phyloP scores from a whole-genome alignment of 164 flowering plant species.

The Magnolia kwangsiensis region DNA sequence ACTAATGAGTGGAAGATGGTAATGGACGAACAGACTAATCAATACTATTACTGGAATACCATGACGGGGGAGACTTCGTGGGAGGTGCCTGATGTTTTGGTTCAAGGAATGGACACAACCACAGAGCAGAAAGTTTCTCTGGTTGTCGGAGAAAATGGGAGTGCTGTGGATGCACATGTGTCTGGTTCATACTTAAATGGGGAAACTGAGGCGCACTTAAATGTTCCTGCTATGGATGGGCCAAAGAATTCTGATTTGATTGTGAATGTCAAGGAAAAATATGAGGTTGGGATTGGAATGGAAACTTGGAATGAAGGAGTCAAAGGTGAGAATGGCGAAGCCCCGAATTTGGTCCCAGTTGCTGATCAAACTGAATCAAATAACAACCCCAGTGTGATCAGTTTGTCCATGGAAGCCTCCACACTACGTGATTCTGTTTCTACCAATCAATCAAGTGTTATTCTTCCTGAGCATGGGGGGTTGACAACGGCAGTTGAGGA shows the following conservation, averaged over 20 bases:
- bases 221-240: slow-evolving; percentile 11
- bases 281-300: slow-evolving; percentile 17
- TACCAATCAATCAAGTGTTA: slow-evolving; percentile 8
- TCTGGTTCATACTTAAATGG: slow-evolving; percentile 13
- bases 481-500: slow-evolving; percentile 7
- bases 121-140: slow-evolving; percentile 23
- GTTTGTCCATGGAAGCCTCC: not conserved
- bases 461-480: slow-evolving; percentile 8
- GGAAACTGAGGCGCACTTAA: slow-evolving; percentile 12
- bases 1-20: slow-evolving; percentile 73
- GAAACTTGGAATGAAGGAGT: slow-evolving; percentile 18
- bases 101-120: slow-evolving; percentile 26
- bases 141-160: slow-evolving; percentile 21
- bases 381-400: slow-evolving; percentile 4
- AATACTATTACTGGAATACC: slow-evolving; percentile 88
- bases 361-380: slow-evolving; percentile 15
- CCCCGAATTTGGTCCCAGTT: slow-evolving; percentile 6
- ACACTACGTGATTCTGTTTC: not conserved
- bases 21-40: slow-evolving; percentile 77
- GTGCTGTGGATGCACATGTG: slow-evolving; percentile 6
- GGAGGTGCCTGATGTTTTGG: slow-evolving; percentile 65
- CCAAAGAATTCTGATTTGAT: slow-evolving; percentile 13
- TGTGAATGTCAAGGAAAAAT: slow-evolving; percentile 7
- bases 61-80: slow-evolving; percentile 96
- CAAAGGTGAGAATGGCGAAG: slow-evolving; percentile 12